Evolutionary conservation across 2,329 filamentous ascomycete genomes (phyloP), one percentile per base, ranked within the genome.

Genomic region (Phyllosticta citriasiana): DNA sequence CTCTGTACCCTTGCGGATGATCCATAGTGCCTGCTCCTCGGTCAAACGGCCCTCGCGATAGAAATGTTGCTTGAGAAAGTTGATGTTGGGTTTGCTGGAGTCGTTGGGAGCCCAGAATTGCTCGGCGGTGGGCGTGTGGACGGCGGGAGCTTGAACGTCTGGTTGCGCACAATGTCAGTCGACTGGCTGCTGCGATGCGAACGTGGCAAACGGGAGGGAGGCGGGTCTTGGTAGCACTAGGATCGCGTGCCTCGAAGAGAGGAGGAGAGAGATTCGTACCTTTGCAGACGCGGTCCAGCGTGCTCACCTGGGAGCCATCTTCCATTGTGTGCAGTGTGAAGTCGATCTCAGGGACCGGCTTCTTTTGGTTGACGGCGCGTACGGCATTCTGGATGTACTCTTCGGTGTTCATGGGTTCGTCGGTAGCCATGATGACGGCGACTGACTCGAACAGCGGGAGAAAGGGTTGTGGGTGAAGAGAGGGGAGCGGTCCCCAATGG

Each of bases 261-360:
- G 33, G 55, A 22, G 40, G 55, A 76, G 65, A 22, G 47, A 3
- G 47, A 52, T 56, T 24, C 69, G 56, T 84, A 97, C 94, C 94
- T 91, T 97, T 99, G 83, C 93, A 96, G 64, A 99, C 94, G 74
- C 94, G 85, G 78, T 99, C 94, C 74, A 88, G 79, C 64, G 94
- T 99, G 84, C 85, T 97, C 73, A 99, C 94, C 79, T 96, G 91
- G 59, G 84, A 87, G 72, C 90, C 91, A 81, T 99, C 94, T 76
- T 99, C 94, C 93, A 97, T 97, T 65, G 89, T 94, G 77, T 99
- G 94, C 72, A 99, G 86, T 61, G 91, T 95, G 76, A 99, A 99
- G 80, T 99, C 94, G 71, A 99, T 97, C 82, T 97, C 93, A 62
- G 94, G 94, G 57, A 95, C 83, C 60, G 93, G 92, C 80, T 89